Conservation (phyloP, 2,329 filamentous ascomycete species). For the Spiromastix sp. region DNA sequence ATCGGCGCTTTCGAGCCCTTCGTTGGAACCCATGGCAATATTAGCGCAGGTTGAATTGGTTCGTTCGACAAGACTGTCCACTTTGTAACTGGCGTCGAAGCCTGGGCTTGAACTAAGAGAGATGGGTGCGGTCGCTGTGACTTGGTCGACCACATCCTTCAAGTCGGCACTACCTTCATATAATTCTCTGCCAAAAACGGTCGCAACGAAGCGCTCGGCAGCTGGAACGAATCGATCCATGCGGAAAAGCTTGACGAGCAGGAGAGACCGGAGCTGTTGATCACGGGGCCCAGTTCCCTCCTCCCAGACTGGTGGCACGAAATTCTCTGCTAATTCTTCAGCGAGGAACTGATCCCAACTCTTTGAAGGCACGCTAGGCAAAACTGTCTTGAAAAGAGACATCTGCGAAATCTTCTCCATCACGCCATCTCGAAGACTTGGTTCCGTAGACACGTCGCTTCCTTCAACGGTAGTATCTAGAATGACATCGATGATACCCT, state of each 20-base stretch:
- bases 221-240: slow-evolving; percentile 90
- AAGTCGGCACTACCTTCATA: slow-evolving; percentile 81
- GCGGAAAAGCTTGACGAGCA: slow-evolving; percentile 89
- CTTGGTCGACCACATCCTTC: slow-evolving; percentile 71
- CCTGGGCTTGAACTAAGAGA: slow-evolving; percentile 89
- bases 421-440: slow-evolving; percentile 54
- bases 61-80: slow-evolving; percentile 84
- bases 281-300: slow-evolving; percentile 56
- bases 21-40: slow-evolving; percentile 98
- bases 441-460: slow-evolving; percentile 64
- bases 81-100: slow-evolving; percentile 98
- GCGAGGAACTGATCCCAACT: slow-evolving; percentile 74
- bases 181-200: slow-evolving; percentile 74
- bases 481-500: slow-evolving; percentile 73
- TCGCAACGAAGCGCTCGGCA: slow-evolving; percentile 78
- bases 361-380: slow-evolving; percentile 51
- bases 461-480: slow-evolving; percentile 69
- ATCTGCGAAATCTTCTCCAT: slow-evolving; percentile 60
- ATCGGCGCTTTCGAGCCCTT: slow-evolving; percentile 83
- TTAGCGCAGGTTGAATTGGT: slow-evolving; percentile 78
- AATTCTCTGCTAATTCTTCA: slow-evolving; percentile 78
- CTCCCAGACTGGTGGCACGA: slow-evolving; percentile 67
- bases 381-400: slow-evolving; percentile 59
- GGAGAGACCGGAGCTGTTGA: slow-evolving; percentile 67
- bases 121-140: slow-evolving; percentile 74